Conservation (phyloP, 495 filamentous ascomycete genomes). For the Hypoxylon rickii region DNA sequence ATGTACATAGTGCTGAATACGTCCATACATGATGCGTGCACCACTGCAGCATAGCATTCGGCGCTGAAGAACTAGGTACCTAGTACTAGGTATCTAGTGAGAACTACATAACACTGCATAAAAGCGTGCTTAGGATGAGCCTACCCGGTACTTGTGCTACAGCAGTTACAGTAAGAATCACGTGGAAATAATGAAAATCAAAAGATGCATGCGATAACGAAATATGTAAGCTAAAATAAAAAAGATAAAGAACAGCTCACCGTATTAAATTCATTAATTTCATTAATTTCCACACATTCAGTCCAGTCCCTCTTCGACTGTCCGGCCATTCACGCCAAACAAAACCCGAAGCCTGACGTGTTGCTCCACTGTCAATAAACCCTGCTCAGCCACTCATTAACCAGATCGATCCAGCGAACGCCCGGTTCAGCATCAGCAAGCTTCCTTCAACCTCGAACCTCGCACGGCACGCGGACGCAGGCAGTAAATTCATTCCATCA, state of each 20-base stretch:
- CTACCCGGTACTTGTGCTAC: too few relatives aligned
- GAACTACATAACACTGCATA: too few relatives aligned
- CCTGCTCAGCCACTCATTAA: conserved; percentile 25
- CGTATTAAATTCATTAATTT: conserved; percentile 1
- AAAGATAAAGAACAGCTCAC: conserved; percentile 1
- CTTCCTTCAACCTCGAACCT: conserved; percentile 28
- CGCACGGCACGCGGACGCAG: neutral
- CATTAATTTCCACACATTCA: too few relatives aligned
- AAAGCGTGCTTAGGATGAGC: too few relatives aligned
- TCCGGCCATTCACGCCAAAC: too few relatives aligned
- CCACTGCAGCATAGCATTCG: too few relatives aligned
- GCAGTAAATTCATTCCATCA: conserved; percentile 23
- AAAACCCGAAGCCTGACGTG: conserved; percentile 33
- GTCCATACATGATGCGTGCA: too few relatives aligned
- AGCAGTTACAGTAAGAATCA: neutral
- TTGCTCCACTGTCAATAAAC: conserved; percentile 16
- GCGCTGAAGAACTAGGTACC: too few relatives aligned
- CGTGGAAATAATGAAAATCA: neutral
- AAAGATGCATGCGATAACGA: too few relatives aligned
- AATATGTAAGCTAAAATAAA: too few relatives aligned
- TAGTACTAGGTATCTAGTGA: neutral
- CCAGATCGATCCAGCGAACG: conserved; percentile 3
- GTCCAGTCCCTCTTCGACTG: too few relatives aligned
- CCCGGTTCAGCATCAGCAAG: conserved; percentile 20
- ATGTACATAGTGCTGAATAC: too few relatives aligned